phyloP scores from a whole-genome alignment of 1,139 yeast species.

The Casaregolazyma suthepensis region DNA sequence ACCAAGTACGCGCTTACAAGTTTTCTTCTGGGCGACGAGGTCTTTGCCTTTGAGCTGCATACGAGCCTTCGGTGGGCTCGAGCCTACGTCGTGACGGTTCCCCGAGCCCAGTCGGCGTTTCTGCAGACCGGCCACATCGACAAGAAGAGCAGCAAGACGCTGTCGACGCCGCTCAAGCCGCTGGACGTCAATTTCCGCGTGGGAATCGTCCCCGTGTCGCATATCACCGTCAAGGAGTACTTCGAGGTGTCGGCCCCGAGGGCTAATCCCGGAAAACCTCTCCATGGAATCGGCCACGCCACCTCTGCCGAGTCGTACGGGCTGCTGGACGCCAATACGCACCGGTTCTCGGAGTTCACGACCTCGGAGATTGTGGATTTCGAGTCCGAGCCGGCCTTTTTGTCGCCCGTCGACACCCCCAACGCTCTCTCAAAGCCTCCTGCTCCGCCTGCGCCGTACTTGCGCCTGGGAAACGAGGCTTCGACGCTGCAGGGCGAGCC shows the following conservation, averaged over 20 bases:
- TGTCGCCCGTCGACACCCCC: neutral
- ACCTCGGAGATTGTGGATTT: constrained; percentile 10
- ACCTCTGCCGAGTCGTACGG: neutral
- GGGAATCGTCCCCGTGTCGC: constrained; percentile 29
- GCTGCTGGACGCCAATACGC: neutral
- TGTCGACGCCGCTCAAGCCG: constrained; percentile 24
- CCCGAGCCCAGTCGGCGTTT: constrained; percentile 27
- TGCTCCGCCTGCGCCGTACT: constrained; percentile 30
- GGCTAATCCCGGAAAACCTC: neutral
- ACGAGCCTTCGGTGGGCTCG: constrained; percentile 64
- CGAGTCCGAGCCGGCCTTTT: constrained; percentile 1
- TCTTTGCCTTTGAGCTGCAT: constrained; percentile 66
- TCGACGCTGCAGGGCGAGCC: constrained; percentile 27
- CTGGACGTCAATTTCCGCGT: constrained; percentile 25
- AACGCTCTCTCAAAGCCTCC: constrained; percentile 13
- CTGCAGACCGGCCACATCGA: constrained; percentile 24
- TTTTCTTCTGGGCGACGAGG: constrained; percentile 75
- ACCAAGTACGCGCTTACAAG: constrained; percentile 9
- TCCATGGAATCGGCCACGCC: neutral
- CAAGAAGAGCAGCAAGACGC: constrained; percentile 15
- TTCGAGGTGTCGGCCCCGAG: constrained; percentile 17
- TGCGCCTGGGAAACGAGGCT: constrained; percentile 25
- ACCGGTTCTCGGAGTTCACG: constrained; percentile 7
- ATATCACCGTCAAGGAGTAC: constrained; percentile 26
- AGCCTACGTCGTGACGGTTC: constrained; percentile 50